phyloP scores from a whole-genome alignment of 768 basidiomycete species.

The Saitozyma sp. region DNA sequence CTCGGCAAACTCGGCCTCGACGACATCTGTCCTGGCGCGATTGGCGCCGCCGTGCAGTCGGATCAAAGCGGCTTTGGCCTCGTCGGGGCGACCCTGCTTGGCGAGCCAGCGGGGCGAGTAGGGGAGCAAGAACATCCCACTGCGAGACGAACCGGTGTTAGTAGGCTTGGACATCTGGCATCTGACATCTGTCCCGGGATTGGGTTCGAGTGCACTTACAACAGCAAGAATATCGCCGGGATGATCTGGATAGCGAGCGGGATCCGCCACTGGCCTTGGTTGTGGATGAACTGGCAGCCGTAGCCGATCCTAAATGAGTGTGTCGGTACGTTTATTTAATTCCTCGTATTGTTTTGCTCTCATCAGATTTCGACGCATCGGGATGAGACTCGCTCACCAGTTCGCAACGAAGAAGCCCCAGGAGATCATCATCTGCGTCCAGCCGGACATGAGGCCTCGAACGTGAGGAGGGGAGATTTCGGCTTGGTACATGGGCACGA shows the following conservation, averaged over 20 bases:
- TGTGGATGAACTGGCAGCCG: slow-evolving; percentile 60
- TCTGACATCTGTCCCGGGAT: not conserved
- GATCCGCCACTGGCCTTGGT: slow-evolving; percentile 59
- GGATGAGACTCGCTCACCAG: slow-evolving; percentile 45
- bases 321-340: too few species aligned
- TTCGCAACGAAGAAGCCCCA: slow-evolving; percentile 64
- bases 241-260: slow-evolving; percentile 62
- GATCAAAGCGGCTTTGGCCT: slow-evolving; percentile 60
- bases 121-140: slow-evolving; percentile 39
- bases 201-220: slow-evolving; percentile 4
- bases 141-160: too few species aligned
- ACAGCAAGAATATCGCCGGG: slow-evolving; percentile 59
- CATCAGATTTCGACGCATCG: not conserved
- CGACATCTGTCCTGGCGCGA: slow-evolving; percentile 18
- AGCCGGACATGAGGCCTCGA: slow-evolving; percentile 65
- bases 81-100: slow-evolving; percentile 63
- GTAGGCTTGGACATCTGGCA: not conserved
- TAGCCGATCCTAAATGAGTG: slow-evolving; percentile 59
- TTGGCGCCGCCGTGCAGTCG: slow-evolving; percentile 54
- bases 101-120: slow-evolving; percentile 61
- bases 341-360: not conserved
- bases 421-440: slow-evolving; percentile 64
- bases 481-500: slow-evolving; percentile 58
- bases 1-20: slow-evolving; percentile 30
- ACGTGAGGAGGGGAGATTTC: slow-evolving; percentile 66